phyloP scores from a whole-genome alignment of 2,329 filamentous ascomycete species.

The Fusarium sublunatum region DNA sequence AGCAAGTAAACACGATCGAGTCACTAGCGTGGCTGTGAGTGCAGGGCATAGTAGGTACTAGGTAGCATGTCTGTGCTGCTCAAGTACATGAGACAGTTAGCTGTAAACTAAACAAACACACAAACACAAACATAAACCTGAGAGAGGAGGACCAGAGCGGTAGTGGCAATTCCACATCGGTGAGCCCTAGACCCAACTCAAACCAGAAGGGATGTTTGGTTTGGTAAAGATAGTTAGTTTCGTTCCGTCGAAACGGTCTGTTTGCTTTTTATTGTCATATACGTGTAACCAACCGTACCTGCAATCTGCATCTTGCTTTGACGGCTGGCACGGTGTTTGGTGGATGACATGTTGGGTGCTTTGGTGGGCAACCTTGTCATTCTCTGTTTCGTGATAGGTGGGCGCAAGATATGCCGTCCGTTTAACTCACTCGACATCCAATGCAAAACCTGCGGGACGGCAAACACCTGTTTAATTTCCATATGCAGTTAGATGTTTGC shows the following conservation, averaged over 20 bases:
- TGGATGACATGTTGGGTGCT: slow-evolving; percentile 23
- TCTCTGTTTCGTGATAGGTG: slow-evolving; percentile 43
- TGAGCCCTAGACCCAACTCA: not conserved
- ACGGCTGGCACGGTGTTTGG: slow-evolving; percentile 35
- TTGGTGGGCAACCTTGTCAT: slow-evolving; percentile 27
- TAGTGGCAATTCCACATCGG: not conserved
- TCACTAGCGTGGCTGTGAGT: not conserved
- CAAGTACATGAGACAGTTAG: not conserved
- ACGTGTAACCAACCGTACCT: not conserved
- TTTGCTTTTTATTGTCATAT: slow-evolving; percentile 1
- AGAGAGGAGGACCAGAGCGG: not conserved
- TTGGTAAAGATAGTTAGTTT: slow-evolving; percentile 40
- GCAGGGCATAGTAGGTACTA: too few relatives aligned
- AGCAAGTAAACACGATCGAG: slow-evolving; percentile 18
- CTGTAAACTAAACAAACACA: too few relatives aligned
- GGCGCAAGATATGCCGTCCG: slow-evolving; percentile 47
- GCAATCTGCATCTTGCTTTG: not conserved
- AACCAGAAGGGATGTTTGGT: slow-evolving; percentile 45
- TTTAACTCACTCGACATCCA: slow-evolving; percentile 32
- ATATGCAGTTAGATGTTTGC: slow-evolving; percentile 26
- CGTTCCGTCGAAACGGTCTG: slow-evolving; percentile 46
- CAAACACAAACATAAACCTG: not conserved
- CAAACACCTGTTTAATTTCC: slow-evolving; percentile 38
- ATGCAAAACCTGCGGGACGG: slow-evolving; percentile 24
- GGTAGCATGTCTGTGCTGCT: slow-evolving; percentile 5